Evolutionary conservation across 1,284 basidiomycete genomes (phyloP).

Genomic region (Cutaneotrichosporon sp.): DNA sequence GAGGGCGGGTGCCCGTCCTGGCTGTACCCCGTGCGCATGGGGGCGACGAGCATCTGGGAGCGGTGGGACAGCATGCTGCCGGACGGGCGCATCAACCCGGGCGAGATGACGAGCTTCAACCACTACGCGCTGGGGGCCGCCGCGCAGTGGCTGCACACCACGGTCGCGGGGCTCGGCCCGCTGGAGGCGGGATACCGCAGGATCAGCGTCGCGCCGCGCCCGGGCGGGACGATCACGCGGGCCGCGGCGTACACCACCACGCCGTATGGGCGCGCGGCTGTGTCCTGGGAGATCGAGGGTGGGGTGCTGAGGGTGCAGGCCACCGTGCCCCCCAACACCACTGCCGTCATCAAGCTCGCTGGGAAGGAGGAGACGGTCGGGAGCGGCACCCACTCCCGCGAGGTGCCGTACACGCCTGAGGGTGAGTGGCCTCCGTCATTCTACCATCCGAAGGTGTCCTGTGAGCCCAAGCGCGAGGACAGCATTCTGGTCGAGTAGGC

Average conservation of each 20-base stretch:
- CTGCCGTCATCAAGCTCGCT: too few species aligned
- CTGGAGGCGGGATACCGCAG: conserved; percentile 36
- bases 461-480: too few species aligned
- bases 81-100: conserved; percentile 39
- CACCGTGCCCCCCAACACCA: conserved; percentile 34
- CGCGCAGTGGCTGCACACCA: conserved; percentile 39
- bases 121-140: conserved; percentile 51
- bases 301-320: conserved; percentile 32
- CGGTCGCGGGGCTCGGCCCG: conserved; percentile 40
- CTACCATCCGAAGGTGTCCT: too few species aligned
- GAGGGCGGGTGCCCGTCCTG: conserved; percentile 42
- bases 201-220: conserved; percentile 36
- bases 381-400: too few species aligned
- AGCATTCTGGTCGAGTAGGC: too few species aligned
- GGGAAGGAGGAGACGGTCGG: too few species aligned
- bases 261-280: conserved; percentile 39
- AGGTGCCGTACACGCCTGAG: too few species aligned
- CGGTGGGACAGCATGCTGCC: conserved; percentile 44
- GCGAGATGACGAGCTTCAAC: conserved; percentile 51
- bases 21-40: conserved; percentile 46
- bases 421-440: too few species aligned
- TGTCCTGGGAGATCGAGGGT: too few species aligned
- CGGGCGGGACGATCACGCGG: conserved; percentile 43
- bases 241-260: conserved; percentile 25
- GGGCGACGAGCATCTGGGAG: conserved; percentile 52